Evolutionary conservation across 2,329 filamentous ascomycete species (phyloP), one percentile per base, ranked within the genome.

Genomic region (Paraphaeosphaeria sporulosa): DNA sequence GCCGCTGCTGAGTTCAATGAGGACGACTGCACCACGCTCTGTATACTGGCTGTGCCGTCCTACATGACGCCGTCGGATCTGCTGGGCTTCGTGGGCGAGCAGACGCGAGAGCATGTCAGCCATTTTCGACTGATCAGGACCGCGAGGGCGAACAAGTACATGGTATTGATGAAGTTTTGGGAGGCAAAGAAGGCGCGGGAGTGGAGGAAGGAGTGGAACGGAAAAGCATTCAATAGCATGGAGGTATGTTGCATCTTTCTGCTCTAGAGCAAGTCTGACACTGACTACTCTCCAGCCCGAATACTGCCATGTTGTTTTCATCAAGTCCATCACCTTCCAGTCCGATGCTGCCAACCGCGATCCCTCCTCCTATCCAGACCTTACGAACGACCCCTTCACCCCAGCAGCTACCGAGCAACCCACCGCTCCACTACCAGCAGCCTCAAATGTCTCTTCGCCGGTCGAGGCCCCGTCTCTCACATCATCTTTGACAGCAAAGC

Each of bases 91-190:
- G 87, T 98, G 6, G 95, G 95, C 3, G 92, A 97, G 75, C 88
- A 89, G 73, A 97, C 94, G 76, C 87, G 91, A 75, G 87, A 91
- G 59, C 87, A 94, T 61, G 92, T 99, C 60, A 95, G 90, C 69
- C 95, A 99, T 80, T 97, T 97, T 74, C 86, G 95, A 55, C 93
- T 99, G 87, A 91, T 99, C 58, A 89, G 93, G 83, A 98, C 95
- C 1, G 91, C 90, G 56, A 86, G 89, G 64, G 89, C 93, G 76
- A 97, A 96, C 77, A 88, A 94, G 63, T 98, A 98, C 80, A 91
- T 99, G 84, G 94, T 96, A 27, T 83, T 99, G 62, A 91, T 99
- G 86, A 97, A 97, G 80, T 97, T 98, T 75, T 86, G 92, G 50
- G 89, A 90, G 65, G 86, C 86, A 32, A 87, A 86, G 70, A 87